Percentiles rank a stretch among this genome's conserved stretches.
Conservation (phyloP, 495 filamentous ascomycete species). For the Penicillium canescens region DNA sequence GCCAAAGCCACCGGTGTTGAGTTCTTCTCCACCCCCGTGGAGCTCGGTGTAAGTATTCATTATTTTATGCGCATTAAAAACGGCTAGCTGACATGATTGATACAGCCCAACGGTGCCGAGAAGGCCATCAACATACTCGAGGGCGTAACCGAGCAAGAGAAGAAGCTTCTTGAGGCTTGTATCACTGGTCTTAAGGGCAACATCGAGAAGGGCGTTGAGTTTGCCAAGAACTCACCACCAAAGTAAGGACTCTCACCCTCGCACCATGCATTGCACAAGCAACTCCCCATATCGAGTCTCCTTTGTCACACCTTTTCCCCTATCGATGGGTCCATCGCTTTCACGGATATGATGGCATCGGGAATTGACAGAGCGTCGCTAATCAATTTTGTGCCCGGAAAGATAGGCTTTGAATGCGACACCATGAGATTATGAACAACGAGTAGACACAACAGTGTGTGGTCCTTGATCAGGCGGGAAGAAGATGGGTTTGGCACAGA, state of each 20-base stretch:
- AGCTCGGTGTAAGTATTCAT: conserved; percentile 77
- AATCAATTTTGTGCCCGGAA: conserved; percentile 39
- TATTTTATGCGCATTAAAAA: neutral
- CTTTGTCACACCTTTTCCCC: conserved; percentile 6
- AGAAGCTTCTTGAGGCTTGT: conserved; percentile 76
- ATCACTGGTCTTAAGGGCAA: conserved; percentile 81
- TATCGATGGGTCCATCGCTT: neutral
- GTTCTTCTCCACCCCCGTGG: conserved; percentile 93
- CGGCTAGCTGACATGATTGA: conserved; percentile 16
- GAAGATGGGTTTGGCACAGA: neutral
- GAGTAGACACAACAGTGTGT: conserved; percentile 16
- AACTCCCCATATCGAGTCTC: neutral
- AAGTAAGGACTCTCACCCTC: conserved; percentile 55
- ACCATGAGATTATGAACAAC: conserved; percentile 32
- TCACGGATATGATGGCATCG: neutral
- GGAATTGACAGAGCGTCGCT: conserved; percentile 34
- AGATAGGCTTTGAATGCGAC: conserved; percentile 49
- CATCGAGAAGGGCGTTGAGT: conserved; percentile 90
- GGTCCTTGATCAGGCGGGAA: neutral
- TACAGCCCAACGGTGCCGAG: conserved; percentile 76
- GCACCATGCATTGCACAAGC: conserved; percentile 12
- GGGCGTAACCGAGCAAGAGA: conserved; percentile 75
- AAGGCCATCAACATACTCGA: conserved; percentile 78
- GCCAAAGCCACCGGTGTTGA: conserved; percentile 78
- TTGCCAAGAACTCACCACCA: conserved; percentile 79